Percentiles rank a stretch among this genome's conserved stretches.
phyloP scores from a whole-genome alignment of 768 basidiomycete species.

The Pholiota molesta region DNA sequence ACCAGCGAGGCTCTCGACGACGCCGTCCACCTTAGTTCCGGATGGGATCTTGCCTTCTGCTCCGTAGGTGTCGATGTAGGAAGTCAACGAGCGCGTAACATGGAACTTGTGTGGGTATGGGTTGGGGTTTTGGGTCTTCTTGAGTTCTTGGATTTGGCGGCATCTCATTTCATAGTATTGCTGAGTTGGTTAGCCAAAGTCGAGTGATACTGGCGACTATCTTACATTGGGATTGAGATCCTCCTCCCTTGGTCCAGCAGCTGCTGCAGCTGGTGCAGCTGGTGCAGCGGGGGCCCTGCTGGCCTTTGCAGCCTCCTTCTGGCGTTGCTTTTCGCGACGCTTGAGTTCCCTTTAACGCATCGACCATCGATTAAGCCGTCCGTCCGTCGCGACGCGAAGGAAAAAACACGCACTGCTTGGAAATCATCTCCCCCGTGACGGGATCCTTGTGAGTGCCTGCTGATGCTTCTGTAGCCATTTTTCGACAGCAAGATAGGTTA shows the following conservation, averaged over 20 bases:
- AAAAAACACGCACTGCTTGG: slow-evolving; percentile 76
- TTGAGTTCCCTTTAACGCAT: slow-evolving; percentile 79
- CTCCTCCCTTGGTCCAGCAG: slow-evolving; percentile 65
- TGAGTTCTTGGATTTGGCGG: slow-evolving; percentile 83
- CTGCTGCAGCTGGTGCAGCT: slow-evolving; percentile 31
- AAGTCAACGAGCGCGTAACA: slow-evolving; percentile 73
- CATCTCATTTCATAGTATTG: slow-evolving; percentile 97
- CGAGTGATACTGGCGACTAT: slow-evolving; percentile 13
- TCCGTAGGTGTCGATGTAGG: slow-evolving; percentile 77
- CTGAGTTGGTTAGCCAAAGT: slow-evolving; percentile 40
- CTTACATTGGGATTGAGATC: slow-evolving; percentile 91
- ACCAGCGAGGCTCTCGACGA: slow-evolving; percentile 76
- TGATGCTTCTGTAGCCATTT: slow-evolving; percentile 36
- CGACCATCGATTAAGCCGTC: slow-evolving; percentile 24
- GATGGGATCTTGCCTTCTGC: slow-evolving; percentile 67
- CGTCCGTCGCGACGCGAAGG: slow-evolving; percentile 16
- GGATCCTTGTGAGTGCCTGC: slow-evolving; percentile 70
- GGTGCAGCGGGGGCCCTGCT: slow-evolving; percentile 47
- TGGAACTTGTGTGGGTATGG: slow-evolving; percentile 99
- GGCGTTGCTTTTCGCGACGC: slow-evolving; percentile 86
- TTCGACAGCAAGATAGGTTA: slow-evolving; percentile 13
- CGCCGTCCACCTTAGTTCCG: slow-evolving; percentile 65
- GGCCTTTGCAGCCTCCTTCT: slow-evolving; percentile 80
- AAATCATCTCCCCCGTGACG: slow-evolving; percentile 94
- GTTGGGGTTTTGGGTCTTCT: slow-evolving; percentile 82